phyloP scores from a whole-genome alignment of 2,329 filamentous ascomycete species.

The Macrophomina tecta region DNA sequence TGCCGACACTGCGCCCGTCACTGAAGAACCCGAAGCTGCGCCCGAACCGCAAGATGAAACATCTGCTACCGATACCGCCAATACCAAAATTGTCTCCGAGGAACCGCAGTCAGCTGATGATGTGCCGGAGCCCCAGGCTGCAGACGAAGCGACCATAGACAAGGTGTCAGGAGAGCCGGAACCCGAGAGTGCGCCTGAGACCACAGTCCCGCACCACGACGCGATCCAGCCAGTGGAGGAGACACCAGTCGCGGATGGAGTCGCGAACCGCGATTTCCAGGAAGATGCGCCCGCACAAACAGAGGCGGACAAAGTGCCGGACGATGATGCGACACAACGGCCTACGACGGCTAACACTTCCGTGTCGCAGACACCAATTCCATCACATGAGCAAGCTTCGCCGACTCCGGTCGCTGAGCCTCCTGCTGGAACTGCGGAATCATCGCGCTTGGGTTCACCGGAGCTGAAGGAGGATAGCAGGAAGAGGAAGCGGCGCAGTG shows the following conservation, averaged over 20 bases:
- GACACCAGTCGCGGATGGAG: background rate
- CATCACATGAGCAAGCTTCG: constrained; percentile 19
- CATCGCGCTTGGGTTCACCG: constrained; percentile 43
- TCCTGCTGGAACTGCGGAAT: constrained; percentile 8
- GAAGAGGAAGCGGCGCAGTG: constrained; percentile 51
- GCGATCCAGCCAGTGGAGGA: constrained; percentile 8
- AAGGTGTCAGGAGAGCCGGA: constrained; percentile 12
- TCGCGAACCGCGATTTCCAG: constrained; percentile 8
- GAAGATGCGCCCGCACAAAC: constrained; percentile 20
- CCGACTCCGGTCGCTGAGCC: constrained; percentile 8
- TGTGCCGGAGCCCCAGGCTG: background rate
- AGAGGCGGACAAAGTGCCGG: background rate
- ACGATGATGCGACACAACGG: constrained; percentile 12
- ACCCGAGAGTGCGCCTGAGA: constrained; percentile 3
- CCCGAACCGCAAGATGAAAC: constrained; percentile 12
- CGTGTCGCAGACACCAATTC: constrained; percentile 28
- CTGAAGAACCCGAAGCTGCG: constrained; percentile 21
- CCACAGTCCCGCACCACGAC: constrained; percentile 9
- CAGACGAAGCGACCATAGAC: constrained; percentile 7
- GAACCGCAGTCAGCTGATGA: background rate
- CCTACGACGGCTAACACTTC: constrained; percentile 22
- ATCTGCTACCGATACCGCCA: constrained; percentile 28
- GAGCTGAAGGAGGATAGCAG: constrained; percentile 45
- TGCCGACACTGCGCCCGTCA: background rate
- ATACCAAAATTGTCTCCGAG: constrained; percentile 30